phyloP scores from a whole-genome alignment of 2,329 filamentous ascomycete species.

The Corinectria fuckeliana region DNA sequence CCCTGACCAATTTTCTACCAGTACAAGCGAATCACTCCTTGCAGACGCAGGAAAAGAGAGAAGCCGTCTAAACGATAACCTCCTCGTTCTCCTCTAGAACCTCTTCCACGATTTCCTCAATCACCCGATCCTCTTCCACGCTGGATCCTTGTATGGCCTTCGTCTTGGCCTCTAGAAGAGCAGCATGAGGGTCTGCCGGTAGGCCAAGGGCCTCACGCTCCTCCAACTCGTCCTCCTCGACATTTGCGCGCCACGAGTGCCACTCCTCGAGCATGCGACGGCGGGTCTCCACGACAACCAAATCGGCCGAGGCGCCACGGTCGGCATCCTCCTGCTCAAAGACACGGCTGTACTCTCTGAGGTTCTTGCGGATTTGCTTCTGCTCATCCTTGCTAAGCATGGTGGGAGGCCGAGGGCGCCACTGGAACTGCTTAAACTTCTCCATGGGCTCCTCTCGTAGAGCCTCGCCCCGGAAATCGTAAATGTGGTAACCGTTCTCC shows the following conservation, averaged over 20 bases:
- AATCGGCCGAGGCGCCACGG: constrained; percentile 90
- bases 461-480: constrained; percentile 91
- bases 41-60: constrained; percentile 40
- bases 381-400: constrained; percentile 96
- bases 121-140: constrained; percentile 75
- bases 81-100: constrained; percentile 88
- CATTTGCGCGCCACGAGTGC: constrained; percentile 79
- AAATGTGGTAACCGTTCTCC: constrained; percentile 99
- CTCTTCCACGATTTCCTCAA: constrained; percentile 90
- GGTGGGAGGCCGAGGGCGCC: constrained; percentile 91
- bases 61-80: constrained; percentile 51
- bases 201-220: constrained; percentile 74
- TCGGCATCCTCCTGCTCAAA: constrained; percentile 97
- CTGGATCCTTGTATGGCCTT: constrained; percentile 57
- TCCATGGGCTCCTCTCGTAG: constrained; percentile 92
- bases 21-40: constrained; percentile 43
- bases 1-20: constrained; percentile 43
- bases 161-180: constrained; percentile 64
- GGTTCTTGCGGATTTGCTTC: constrained; percentile 96
- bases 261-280: constrained; percentile 86
- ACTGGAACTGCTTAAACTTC: constrained; percentile 97
- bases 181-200: constrained; percentile 68
- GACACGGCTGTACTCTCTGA: constrained; percentile 91
- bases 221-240: constrained; percentile 74
- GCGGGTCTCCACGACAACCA: constrained; percentile 89